Base-by-base conservation (phyloP, 345 rosid genomes). In the Populus simonii region DNA sequence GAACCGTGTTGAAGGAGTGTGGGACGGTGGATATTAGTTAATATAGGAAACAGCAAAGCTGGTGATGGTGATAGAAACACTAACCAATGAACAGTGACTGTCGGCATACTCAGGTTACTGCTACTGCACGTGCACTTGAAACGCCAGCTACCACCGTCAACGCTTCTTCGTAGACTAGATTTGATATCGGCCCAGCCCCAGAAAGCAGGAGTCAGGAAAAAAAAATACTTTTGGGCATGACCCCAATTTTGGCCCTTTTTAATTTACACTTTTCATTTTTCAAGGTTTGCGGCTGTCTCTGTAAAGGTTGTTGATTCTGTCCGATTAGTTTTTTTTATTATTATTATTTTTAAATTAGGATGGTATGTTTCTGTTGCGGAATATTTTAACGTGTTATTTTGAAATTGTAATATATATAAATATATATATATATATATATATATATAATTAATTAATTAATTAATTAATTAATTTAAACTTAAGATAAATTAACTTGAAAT, bases 51-150 rank as follows among this genome's bases (percentile, higher is more conserved):
- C 53, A 43, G 70, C 47, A 20, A 35, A 47, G 45, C 62, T 3
- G 22, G 67, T 2, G 27, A 11, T 4, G 70, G 63, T 13, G 5
- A 17, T 11, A 36, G 62, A 66, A 73, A 35, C 22, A 38, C 74
- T 74, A 80, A 63, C 75, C 80, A 72, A 61, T 81, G 2, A 72
- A 70, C 57, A 77, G 76, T 38, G 77, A 67, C 72, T 72, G 83
- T 79, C 80, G 84, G 85, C 83, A 66, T 43, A 8, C 67, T 13
- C 2, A 17, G 43, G 63, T 76, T 33, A 33, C 35, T 33, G 35
- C 35, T 80, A 72, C 78, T 20, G 81, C 74, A 73, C 76, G 77
- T 75, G 80, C 73, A 7, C 2, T 2, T 7, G 47, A 53, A 53
- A 8, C 11, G 3, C 61, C 23, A 53, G 9, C 1, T 55, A 7